phyloP scores from a whole-genome alignment of 768 basidiomycete species.

The Tremella mesenterica region DNA sequence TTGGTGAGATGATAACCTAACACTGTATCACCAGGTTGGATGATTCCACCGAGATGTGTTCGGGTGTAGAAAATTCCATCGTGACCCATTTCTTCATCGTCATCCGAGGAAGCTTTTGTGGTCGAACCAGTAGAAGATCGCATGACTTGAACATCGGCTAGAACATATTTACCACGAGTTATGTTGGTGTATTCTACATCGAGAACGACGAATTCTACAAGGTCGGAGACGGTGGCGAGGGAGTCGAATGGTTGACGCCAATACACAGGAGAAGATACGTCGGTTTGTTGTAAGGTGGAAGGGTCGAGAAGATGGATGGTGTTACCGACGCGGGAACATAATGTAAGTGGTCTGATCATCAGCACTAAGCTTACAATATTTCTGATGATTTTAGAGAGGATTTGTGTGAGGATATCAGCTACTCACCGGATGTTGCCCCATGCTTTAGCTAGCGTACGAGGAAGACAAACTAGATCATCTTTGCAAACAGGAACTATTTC shows the following conservation, averaged over 20 bases:
- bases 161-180: constrained; percentile 66
- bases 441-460: constrained; percentile 67
- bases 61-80: constrained; percentile 90
- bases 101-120: constrained; percentile 62
- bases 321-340: constrained; percentile 87
- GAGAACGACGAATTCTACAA: constrained; percentile 88
- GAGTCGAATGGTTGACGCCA: constrained; percentile 88
- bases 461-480: constrained; percentile 89
- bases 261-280: constrained; percentile 67
- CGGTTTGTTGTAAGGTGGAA: constrained; percentile 69
- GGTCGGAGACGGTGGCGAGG: constrained; percentile 70
- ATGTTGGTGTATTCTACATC: constrained; percentile 79
- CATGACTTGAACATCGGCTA: constrained; percentile 84
- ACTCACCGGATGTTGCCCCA: constrained; percentile 69
- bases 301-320: constrained; percentile 86
- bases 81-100: constrained; percentile 53
- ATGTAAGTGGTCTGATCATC: constrained; percentile 56
- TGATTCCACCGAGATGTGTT: constrained; percentile 84
- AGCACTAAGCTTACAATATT: too few species aligned
- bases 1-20: constrained; percentile 83
- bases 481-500: constrained; percentile 97
- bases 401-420: background rate
- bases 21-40: constrained; percentile 90
- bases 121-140: constrained; percentile 58
- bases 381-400: background rate